Evolutionary conservation across 306 rosid species (phyloP), one percentile per base, ranked within the genome.

Genomic region (Pachyrhizus erosus): DNA sequence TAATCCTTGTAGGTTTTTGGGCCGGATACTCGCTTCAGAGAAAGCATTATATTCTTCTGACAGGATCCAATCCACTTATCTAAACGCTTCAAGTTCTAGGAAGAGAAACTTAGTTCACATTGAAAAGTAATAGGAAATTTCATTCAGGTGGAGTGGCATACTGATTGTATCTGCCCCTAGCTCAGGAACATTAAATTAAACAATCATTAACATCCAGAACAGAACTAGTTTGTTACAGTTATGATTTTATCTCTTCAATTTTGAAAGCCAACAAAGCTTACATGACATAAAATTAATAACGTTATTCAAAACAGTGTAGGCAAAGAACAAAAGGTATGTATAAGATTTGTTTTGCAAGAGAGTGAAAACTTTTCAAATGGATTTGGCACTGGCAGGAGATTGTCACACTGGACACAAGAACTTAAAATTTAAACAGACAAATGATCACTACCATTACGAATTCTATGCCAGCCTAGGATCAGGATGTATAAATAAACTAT

Each of bases 11-110:
- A n/a, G 29, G 71, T 52, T 55, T 64, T 45, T 40, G n/a, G 64
- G 14, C 2, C 2, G 9, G 81, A 51, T 23, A n/a, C 18, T 75
- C 51, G 40, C 24, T 67, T 65, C 29, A 48, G 21, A 39, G 43
- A 61, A 65, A 39, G 39, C 54, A 74, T 34, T 24, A 51, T 24
- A 51, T 13, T 13, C 61, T 31, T 80, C 17, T 71, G 58, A 71
- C 26, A 43, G 68, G 61, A 79, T 77, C 34, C 43, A 45, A 29
- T 21, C n/a, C 31, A 31, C 39, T 49, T 17, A 29, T 12, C 20
- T 21, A 64, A 73, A 81, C 23, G 34, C 75, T 9, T 23, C n/a
- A 61, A 51, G 55, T 33, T 52, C 18, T 11, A 64, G 67, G 57
- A 42, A 67, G 42, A 54, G 33, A 29, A 23, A 21, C 8, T 9